Conservation (phyloP, 805 yeast species). For the Blastobotrys mokoenaii region DNA sequence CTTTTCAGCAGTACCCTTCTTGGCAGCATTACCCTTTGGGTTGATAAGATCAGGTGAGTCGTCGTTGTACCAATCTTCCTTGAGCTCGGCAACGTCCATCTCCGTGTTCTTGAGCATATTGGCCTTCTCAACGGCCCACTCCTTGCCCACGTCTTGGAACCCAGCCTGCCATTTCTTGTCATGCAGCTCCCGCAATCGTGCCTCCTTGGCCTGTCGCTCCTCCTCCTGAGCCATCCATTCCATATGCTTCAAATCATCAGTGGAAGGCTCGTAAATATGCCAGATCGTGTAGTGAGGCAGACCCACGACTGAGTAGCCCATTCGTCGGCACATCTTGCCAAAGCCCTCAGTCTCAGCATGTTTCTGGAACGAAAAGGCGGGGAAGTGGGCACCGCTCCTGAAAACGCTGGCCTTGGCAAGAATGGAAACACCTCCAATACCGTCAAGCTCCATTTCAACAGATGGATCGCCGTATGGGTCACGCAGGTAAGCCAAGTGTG, state of each 20-base stretch:
- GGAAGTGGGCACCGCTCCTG: slow-evolving; percentile 85
- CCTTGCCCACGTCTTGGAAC: slow-evolving; percentile 62
- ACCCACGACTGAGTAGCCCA: slow-evolving; percentile 85
- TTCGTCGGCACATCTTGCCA: slow-evolving; percentile 79
- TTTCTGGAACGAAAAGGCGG: slow-evolving; percentile 90
- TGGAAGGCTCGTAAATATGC: slow-evolving; percentile 95
- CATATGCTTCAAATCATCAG: slow-evolving; percentile 78
- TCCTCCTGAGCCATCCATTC: slow-evolving; percentile 38
- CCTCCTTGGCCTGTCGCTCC: slow-evolving; percentile 30
- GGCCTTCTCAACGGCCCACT: slow-evolving; percentile 66
- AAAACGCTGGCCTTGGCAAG: slow-evolving; percentile 81
- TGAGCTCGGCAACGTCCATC: slow-evolving; percentile 18
- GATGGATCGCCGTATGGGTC: slow-evolving; percentile 88
- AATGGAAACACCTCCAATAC: slow-evolving; percentile 96
- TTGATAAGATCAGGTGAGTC: not conserved
- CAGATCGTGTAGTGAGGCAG: slow-evolving; percentile 94
- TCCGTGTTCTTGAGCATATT: slow-evolving; percentile 74
- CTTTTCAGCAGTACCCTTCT: not conserved
- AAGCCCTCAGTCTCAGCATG: slow-evolving; percentile 98
- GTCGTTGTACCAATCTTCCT: slow-evolving; percentile 17
- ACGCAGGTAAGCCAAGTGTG: slow-evolving; percentile 88
- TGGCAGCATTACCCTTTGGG: not conserved
- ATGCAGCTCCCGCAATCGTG: slow-evolving; percentile 26
- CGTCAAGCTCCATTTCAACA: slow-evolving; percentile 87
- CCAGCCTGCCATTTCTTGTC: slow-evolving; percentile 58